Percentiles rank a stretch among this genome's conserved stretches.
Evolutionary conservation across 2,329 filamentous ascomycete genomes (phyloP).

Genomic region (Orbilia blumenaviensis): DNA sequence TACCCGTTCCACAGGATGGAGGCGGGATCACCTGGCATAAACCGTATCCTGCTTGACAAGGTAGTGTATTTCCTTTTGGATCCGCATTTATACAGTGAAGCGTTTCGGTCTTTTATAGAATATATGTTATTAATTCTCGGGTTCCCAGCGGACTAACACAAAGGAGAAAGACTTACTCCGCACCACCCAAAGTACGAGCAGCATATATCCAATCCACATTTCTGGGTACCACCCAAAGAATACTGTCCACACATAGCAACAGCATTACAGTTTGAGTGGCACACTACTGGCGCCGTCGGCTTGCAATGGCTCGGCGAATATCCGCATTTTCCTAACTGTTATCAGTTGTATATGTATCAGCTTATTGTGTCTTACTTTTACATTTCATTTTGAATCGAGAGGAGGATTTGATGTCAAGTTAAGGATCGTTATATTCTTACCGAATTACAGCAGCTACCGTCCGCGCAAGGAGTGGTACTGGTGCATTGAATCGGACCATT

Average conservation of each 20-base stretch:
- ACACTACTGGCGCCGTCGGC: conserved; percentile 13
- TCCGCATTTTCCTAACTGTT: conserved; percentile 26
- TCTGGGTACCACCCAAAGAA: conserved; percentile 7
- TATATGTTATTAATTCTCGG: background rate
- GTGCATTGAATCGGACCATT: conserved; percentile 32
- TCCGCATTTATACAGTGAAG: conserved; percentile 24
- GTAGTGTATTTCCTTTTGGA: conserved; percentile 22
- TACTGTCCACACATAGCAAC: conserved; percentile 30
- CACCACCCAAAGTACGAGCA: conserved; percentile 38
- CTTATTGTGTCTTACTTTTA: background rate
- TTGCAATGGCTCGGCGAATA: conserved; percentile 18
- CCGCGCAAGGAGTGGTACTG: conserved; percentile 3
- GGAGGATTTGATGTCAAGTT: background rate
- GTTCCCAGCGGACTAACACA: too few relatives aligned
- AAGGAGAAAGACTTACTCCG: conserved; percentile 17
- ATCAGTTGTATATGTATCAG: background rate
- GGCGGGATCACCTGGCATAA: conserved; percentile 7
- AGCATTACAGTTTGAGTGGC: conserved; percentile 19
- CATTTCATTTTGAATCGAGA: background rate
- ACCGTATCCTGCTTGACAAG: conserved; percentile 21
- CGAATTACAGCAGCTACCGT: conserved; percentile 31
- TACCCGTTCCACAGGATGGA: conserved; percentile 25
- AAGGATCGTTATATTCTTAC: background rate
- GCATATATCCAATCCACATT: conserved; percentile 25
- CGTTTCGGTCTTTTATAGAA: background rate